A percentile compares a stretch with the other conserved stretches of the same genome.
Evolutionary conservation across 345 rosid genomes (phyloP).

Genomic region (Cardamine resedifolia): DNA sequence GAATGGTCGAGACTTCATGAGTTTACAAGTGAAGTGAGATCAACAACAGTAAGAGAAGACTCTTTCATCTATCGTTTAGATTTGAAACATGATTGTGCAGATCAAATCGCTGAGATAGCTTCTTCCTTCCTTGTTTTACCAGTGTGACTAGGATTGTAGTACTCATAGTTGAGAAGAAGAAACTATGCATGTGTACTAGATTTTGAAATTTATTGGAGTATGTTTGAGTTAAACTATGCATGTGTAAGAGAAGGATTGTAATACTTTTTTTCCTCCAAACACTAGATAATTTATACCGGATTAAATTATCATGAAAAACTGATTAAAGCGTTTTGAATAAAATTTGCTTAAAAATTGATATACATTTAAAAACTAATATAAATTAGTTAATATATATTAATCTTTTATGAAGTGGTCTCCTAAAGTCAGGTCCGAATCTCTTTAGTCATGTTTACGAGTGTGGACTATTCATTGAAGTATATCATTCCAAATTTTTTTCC

Average conservation of each 20-base stretch:
- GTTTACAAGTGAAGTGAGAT: neutral
- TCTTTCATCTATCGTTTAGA: neutral
- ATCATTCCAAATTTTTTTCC: neutral
- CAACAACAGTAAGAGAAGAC: neutral
- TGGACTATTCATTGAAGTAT: neutral
- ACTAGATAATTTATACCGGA: neutral
- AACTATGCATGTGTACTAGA: no score
- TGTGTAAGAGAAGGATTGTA: no score
- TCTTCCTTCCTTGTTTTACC: neutral
- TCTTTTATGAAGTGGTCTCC: neutral
- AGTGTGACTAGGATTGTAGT: no score
- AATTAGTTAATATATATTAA: neutral
- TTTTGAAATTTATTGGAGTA: no score
- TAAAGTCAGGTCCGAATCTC: constrained; percentile 1
- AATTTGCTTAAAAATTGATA: neutral
- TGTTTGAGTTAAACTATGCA: no score
- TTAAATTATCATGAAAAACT: neutral
- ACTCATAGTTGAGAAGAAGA: no score
- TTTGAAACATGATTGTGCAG: neutral
- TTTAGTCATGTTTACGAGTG: neutral
- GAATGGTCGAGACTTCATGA: neutral
- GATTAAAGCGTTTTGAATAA: neutral
- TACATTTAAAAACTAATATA: neutral
- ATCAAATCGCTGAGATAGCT: neutral
- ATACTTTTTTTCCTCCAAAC: no score